Conservation (phyloP, 805 yeast species). For the Wickerhamiella cacticola region DNA sequence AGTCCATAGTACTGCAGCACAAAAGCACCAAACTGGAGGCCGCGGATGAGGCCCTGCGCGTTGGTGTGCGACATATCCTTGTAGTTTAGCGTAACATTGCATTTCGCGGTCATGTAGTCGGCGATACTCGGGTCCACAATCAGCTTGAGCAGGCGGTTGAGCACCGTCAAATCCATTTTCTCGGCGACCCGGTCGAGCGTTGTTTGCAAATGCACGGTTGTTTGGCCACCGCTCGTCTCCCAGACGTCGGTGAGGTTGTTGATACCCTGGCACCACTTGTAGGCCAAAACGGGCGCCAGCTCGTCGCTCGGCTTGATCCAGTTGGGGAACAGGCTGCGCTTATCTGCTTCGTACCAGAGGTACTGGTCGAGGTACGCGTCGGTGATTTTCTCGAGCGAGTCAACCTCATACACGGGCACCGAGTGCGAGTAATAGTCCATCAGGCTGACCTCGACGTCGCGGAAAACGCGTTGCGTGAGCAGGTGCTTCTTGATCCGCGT, state of each 20-base stretch:
- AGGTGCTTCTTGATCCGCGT: conserved; percentile 71
- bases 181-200: conserved; percentile 60
- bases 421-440: conserved; percentile 79
- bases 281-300: conserved; percentile 80
- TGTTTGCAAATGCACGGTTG: conserved; percentile 76
- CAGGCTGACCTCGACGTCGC: conserved; percentile 78
- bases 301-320: conserved; percentile 98
- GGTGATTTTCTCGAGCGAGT: conserved; percentile 87
- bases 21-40: conserved; percentile 82
- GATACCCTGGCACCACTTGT: conserved; percentile 89
- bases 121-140: conserved; percentile 85
- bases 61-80: conserved; percentile 94
- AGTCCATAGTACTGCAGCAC: conserved; percentile 84
- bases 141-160: conserved; percentile 68
- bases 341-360: conserved; percentile 90
- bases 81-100: conserved; percentile 66
- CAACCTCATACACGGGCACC: conserved; percentile 76
- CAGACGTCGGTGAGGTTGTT: conserved; percentile 70
- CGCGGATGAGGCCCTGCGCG: conserved; percentile 76
- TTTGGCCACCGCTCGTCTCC: conserved; percentile 62
- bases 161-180: conserved; percentile 74
- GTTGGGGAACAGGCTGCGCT: conserved; percentile 75
- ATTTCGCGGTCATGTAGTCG: conserved; percentile 83
- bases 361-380: conserved; percentile 95
- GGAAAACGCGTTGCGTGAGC: conserved; percentile 81